These are phyloP conservation scores for Neurospora cerealis DNA, from an alignment of 495 filamentous ascomycete species.

Conservation along the genomic window DNA sequence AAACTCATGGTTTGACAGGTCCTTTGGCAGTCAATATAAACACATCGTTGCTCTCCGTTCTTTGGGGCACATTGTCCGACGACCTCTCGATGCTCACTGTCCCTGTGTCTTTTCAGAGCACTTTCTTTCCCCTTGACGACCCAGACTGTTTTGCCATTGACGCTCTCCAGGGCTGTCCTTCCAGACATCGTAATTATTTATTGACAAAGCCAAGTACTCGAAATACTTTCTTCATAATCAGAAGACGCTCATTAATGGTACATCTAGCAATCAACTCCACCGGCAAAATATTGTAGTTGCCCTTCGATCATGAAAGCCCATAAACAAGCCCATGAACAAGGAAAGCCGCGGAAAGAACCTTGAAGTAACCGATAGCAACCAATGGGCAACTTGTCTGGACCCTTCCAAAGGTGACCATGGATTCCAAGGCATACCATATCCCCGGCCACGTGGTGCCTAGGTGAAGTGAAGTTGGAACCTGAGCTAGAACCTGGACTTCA, in stretches of 20 bases:
- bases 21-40: background rate
- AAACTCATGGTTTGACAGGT: background rate
- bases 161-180: too few relatives aligned
- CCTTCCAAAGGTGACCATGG: background rate
- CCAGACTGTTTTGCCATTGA: background rate
- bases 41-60: background rate
- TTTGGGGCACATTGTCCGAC: background rate
- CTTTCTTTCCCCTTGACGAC: background rate
- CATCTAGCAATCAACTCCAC: background rate
- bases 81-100: background rate
- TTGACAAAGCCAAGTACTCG: background rate
- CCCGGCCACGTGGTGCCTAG: background rate
- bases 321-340: background rate
- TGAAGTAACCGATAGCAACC: background rate
- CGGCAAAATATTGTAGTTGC: background rate
- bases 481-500: background rate
- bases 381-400: background rate
- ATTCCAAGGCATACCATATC: background rate
- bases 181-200: background rate
- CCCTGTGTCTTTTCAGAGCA: background rate
- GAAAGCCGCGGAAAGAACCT: background rate
- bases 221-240: background rate
- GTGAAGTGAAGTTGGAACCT: background rate
- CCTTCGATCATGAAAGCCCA: background rate
- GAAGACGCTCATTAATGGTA: background rate